A percentile compares a stretch with the other conserved stretches of the same genome.
Evolutionary conservation across 345 rosid genomes (phyloP).

Genomic region (Corchorus capsularis): DNA sequence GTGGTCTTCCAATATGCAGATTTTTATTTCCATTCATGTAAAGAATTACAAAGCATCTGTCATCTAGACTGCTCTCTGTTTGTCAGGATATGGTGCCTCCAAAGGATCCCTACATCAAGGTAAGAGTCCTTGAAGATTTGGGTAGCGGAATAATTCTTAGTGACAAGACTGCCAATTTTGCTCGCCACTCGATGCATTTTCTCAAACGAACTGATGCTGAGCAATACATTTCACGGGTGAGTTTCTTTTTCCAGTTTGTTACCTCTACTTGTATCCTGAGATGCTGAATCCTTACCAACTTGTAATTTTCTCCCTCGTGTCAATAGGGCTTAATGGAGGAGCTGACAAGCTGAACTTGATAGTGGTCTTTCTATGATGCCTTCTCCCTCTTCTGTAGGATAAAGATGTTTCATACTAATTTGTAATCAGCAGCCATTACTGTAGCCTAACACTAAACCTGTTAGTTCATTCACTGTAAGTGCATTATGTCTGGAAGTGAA

Average conservation of each 20-base stretch:
- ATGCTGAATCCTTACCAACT: not conserved
- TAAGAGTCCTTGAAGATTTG: conserved; percentile 78
- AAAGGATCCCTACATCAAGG: conserved; percentile 92
- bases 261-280: not conserved
- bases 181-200: conserved; percentile 89
- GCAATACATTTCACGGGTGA: conserved; percentile 78
- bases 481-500: not conserved
- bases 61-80: conserved; percentile 16
- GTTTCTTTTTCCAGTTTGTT: conserved; percentile 24
- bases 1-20: not conserved
- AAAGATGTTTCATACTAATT: conserved; percentile 6
- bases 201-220: conserved; percentile 93
- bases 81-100: conserved; percentile 95
- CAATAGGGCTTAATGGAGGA: conserved; percentile 94
- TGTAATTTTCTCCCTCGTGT: conserved; percentile 18
- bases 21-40: not conserved
- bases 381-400: conserved; percentile 16
- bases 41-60: conserved; percentile 5
- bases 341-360: conserved; percentile 49
- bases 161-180: conserved; percentile 73
- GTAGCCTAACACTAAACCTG: not conserved
- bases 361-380: not conserved
- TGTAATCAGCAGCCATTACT: not conserved
- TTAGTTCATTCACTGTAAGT: not conserved
- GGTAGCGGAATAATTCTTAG: conserved; percentile 74